Conservation (phyloP, 108 stramenopile species). For the Thalassiosira profunda region DNA sequence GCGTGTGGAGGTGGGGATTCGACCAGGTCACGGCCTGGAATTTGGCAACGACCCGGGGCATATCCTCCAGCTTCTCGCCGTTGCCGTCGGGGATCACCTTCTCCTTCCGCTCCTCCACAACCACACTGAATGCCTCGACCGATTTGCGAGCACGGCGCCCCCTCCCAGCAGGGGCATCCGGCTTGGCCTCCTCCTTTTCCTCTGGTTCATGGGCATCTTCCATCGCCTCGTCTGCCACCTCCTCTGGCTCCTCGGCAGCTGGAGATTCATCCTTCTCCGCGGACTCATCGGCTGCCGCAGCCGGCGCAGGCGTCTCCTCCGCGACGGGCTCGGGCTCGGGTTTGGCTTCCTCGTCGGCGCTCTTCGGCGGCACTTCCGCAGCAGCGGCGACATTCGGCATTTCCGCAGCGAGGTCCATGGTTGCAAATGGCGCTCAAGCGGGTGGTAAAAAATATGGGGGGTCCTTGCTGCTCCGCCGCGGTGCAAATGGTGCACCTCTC, state of each 20-base stretch:
- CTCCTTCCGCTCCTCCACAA: conserved; percentile 9
- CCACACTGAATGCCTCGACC: conserved; percentile 9
- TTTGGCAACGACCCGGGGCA: conserved; percentile 36
- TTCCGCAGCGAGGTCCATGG: too few species aligned
- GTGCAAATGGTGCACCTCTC: too few species aligned
- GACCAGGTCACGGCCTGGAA: conserved; percentile 39
- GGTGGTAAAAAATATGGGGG: too few species aligned
- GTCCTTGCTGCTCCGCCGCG: too few species aligned
- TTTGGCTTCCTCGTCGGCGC: too few species aligned
- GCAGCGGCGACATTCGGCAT: too few species aligned
- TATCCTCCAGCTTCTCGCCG: conserved; percentile 38
- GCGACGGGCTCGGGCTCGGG: too few species aligned
- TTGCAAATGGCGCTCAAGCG: too few species aligned
- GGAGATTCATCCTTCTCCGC: too few species aligned
- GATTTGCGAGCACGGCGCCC: conserved; percentile 24
- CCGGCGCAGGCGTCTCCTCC: too few species aligned
- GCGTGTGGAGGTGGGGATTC: conserved; percentile 22
- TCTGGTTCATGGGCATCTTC: not conserved
- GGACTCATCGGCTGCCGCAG: too few species aligned
- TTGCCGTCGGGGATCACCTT: conserved; percentile 25
- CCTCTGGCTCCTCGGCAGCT: not conserved
- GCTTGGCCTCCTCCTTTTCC: not conserved
- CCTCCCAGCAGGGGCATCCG: conserved; percentile 4
- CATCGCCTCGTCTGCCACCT: not conserved
- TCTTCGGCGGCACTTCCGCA: too few species aligned